Percentiles rank a stretch among this genome's conserved stretches.
Conservation (phyloP, 306 rosid species). For the Amphicarpaea edgeworthii region DNA sequence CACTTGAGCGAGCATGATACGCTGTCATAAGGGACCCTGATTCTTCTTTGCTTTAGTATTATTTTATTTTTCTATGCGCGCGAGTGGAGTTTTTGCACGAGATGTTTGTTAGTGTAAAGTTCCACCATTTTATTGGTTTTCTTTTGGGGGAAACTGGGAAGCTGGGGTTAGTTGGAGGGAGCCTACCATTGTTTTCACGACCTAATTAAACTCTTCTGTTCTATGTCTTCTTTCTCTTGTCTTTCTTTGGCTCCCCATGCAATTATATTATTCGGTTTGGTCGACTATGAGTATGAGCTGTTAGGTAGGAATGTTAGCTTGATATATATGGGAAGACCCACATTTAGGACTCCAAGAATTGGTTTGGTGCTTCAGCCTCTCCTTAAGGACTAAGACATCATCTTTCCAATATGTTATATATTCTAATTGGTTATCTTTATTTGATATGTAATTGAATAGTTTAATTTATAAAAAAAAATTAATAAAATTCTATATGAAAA, state of each 20-base stretch:
- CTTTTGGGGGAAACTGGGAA: constrained; percentile 15
- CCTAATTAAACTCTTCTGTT: constrained; percentile 31
- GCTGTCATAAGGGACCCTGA: constrained; percentile 33
- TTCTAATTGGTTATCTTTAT: no score
- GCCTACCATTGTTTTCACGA: constrained; percentile 39
- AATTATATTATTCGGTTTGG: constrained; percentile 30
- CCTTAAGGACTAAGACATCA: constrained; percentile 34
- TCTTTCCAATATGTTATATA: no score
- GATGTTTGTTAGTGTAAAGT: constrained; percentile 34
- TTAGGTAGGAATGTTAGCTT: constrained; percentile 29
- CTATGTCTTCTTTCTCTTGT: constrained; percentile 30
- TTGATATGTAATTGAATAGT: no score
- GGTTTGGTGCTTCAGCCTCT: no score
- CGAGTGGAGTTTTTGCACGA: constrained; percentile 44
- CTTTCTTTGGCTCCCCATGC: constrained; percentile 30
- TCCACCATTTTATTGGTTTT: constrained; percentile 37
- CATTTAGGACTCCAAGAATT: constrained; percentile 36
- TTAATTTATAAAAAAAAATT: neutral
- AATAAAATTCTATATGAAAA: neutral
- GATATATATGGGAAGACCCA: constrained; percentile 18
- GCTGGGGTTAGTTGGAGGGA: constrained; percentile 31
- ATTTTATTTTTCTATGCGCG: constrained; percentile 16
- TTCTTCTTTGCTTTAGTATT: constrained; percentile 24
- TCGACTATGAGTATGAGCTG: constrained; percentile 11
- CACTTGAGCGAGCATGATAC: constrained; percentile 22